These are phyloP conservation scores for Arabidopsis suecica DNA, from an alignment of 345 rosid genomes.

Conservation along the genomic window DNA sequence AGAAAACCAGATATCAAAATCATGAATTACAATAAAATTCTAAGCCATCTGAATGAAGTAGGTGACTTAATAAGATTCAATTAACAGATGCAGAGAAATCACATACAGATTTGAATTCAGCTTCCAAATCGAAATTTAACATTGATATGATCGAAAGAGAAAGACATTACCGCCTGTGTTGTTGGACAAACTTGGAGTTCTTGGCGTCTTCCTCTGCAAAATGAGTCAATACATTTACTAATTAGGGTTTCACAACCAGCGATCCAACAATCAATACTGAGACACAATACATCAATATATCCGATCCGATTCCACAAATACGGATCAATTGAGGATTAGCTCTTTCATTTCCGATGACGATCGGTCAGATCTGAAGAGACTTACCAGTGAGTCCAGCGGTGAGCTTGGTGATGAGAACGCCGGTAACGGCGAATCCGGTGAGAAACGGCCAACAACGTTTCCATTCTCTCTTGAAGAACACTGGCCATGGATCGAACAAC, in stretches of 20 bases:
- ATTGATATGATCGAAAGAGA: not conserved
- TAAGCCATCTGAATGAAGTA: not conserved
- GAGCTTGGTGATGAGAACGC: slow-evolving; percentile 70
- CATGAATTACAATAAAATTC: slow-evolving; percentile 9
- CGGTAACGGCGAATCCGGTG: slow-evolving; percentile 81
- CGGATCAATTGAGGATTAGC: not conserved
- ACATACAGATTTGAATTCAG: not conserved
- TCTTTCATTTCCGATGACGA: not conserved
- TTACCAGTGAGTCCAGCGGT: slow-evolving; percentile 78
- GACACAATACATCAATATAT: not conserved
- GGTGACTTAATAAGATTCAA: not conserved
- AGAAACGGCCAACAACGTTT: slow-evolving; percentile 87
- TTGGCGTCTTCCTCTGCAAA: slow-evolving; percentile 91
- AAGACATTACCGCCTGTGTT: slow-evolving; percentile 70
- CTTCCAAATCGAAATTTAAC: not conserved
- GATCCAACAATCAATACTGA: slow-evolving; percentile 2
- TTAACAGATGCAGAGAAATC: slow-evolving; percentile 7
- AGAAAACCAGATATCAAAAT: not conserved
- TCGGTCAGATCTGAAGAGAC: slow-evolving; percentile 39
- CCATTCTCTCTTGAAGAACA: slow-evolving; percentile 88
- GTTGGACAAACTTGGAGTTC: slow-evolving; percentile 80
- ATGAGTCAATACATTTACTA: not conserved
- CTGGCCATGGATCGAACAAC: slow-evolving; percentile 77
- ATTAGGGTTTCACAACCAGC: slow-evolving; percentile 31
- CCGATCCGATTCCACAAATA: slow-evolving; percentile 7